Base-by-base conservation (phyloP, 345 rosid species). In the Pugionium dolabratum region DNA sequence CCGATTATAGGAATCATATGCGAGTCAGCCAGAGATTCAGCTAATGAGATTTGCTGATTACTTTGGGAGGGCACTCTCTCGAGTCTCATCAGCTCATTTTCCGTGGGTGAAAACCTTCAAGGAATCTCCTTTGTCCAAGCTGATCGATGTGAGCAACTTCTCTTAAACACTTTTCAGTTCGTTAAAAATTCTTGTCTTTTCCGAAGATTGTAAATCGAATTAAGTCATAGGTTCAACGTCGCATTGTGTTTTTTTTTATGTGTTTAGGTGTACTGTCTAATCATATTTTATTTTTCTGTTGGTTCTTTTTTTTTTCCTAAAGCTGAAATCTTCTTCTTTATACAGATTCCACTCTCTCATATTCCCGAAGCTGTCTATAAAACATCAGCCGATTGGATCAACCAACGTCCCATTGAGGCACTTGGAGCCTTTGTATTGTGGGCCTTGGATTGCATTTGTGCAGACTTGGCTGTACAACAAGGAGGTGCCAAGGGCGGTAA, bases 361-460 rank as follows among this genome's bases (percentile, higher is more conserved):
- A 78, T 87, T 62, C 74, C 87, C 33, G 83, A 85, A 56, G 72
- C 60, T 56, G 85, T 87, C 18, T 81, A 75, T 62, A 88, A 78
- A 72, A 79, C 86, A 69, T 80, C 95, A 6, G 72, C 60, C 42
- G 91, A 87, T 36, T 87, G 95, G 95, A 78, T 87, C 67, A 83
- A 76, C 69, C 82, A 81, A 53, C 83, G 69, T 4, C 77, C 91
- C 7, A 52, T 75, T 48, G 89, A 84, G 55, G 81, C 91, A 9
- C 87, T 88, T 65, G 78, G 79, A 43, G 66, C 79, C 31, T 84
- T 88, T 55, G 71, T 88, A 18, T 41, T 81, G 43, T 85, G 95
- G 95, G 82, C 74, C 9, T 63, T 85, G 61, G 95, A 84, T 64
- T 62, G 79, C 75, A 81, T 85, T 73, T 77, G 85, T 64, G 62